Evolutionary conservation across 495 filamentous ascomycete genomes (phyloP), one percentile per base, ranked within the genome.

Genomic region (Penicillium longicatenatum): DNA sequence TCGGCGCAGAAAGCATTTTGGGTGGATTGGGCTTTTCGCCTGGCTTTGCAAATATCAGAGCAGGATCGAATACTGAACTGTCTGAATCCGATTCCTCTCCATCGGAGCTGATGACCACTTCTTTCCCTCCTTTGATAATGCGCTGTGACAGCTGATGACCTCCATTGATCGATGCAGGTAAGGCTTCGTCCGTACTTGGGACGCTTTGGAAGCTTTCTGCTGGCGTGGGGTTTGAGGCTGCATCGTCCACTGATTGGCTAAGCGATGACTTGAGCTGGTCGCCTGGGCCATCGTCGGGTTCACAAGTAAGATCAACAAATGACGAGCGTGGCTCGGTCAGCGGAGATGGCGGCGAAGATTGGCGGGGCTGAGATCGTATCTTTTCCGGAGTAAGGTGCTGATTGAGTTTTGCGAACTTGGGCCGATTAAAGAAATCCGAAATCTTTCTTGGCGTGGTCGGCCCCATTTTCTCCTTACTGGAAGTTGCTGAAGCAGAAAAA

Each of bases 71-170:
- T 77, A 83, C 65, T n/a, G 73, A 78, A n/a, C 59, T 65, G 53
- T 85, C 78, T 0, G 84, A 86, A 20, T 84, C 84, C 2, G 73
- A 77, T 10, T 83, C 84, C 24, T 90, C 89, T 52, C 86, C 86
- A 63, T 92, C 89, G 0, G 89, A 93, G 55, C 77, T 81, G 50
- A 91, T 86, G 29, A 89, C 81, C 12, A 82, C 59, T 57, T 82
- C 74, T 47, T 71, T 73, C 14, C 82, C 79, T 49, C 78, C 73
- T 57, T 71, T 79, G 16, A 80, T 53, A 20, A 81, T 62, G 29
- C 79, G 78, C 58, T 81, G 80, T 6, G 71, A 68, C 2, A 56
- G 59, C 29, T 52, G 56, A 46, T 70, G 64, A 51, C 65, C 70
- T 21, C 60, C 55, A 24, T 43, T 62, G 4, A 69, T 39, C 30